Evolutionary conservation across 169 alveolate species (phyloP).

Genomic region (Theileria parva): DNA sequence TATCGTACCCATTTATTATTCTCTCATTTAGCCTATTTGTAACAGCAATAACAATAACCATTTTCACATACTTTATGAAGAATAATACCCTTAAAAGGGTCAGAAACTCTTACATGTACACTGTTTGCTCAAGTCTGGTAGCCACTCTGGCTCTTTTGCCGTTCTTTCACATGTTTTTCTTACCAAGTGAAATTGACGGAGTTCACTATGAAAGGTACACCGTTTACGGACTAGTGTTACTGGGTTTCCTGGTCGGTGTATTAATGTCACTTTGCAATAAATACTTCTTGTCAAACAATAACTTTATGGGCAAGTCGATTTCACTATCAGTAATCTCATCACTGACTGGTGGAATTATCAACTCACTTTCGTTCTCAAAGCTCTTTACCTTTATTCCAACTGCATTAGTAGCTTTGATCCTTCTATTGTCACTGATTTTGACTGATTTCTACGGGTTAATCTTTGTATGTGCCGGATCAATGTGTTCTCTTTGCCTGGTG

Average conservation of each 20-base stretch:
- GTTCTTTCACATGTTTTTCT: constrained; percentile 6
- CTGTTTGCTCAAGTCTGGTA: background rate
- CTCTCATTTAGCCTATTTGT: constrained; percentile 13
- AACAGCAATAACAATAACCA: background rate
- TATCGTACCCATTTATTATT: constrained; percentile 9
- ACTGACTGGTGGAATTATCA: background rate
- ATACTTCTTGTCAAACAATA: background rate
- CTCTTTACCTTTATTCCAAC: background rate
- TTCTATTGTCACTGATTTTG: background rate
- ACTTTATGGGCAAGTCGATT: background rate
- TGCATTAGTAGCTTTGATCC: background rate
- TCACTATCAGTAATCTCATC: background rate
- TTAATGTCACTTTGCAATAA: background rate
- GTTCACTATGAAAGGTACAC: background rate
- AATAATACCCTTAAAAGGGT: background rate
- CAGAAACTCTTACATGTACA: background rate
- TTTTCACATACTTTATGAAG: constrained; percentile 1
- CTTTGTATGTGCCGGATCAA: background rate
- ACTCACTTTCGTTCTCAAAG: background rate
- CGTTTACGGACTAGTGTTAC: constrained; percentile 4
- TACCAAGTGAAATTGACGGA: background rate
- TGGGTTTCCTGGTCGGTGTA: background rate
- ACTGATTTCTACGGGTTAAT: constrained; percentile 1
- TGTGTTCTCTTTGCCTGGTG: background rate
- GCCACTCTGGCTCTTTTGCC: constrained; percentile 10